Percentiles rank a stretch among this genome's conserved stretches.
Evolutionary conservation across 2,329 filamentous ascomycete genomes (phyloP).

Genomic region (Beauveria rudraprayagi): DNA sequence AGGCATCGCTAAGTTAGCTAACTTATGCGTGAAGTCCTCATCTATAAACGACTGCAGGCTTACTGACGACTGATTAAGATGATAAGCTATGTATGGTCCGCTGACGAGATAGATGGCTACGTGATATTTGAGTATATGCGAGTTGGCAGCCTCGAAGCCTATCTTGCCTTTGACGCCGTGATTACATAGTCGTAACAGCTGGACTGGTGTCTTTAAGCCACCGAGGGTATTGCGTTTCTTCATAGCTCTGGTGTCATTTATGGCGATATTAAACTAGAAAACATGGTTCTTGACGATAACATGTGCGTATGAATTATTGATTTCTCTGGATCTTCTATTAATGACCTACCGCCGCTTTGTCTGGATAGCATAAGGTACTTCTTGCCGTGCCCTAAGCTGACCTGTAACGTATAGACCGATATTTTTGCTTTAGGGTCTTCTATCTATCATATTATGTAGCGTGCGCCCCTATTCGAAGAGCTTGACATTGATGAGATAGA

Average conservation of each 20-base stretch:
- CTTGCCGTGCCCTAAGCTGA: background rate
- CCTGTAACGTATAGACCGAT: background rate
- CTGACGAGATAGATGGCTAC: background rate
- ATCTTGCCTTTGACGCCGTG: background rate
- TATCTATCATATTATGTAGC: background rate
- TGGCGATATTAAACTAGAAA: background rate
- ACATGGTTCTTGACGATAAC: background rate
- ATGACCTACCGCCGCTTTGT: background rate
- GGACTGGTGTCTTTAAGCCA: background rate
- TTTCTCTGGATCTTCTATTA: background rate
- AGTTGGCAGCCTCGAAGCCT: background rate
- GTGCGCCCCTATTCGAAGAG: background rate
- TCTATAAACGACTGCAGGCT: background rate
- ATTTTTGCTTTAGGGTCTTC: background rate
- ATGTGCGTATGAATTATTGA: background rate
- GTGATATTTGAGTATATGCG: background rate
- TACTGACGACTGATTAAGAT: background rate
- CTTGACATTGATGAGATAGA: background rate
- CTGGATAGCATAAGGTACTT: background rate
- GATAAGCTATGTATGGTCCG: background rate
- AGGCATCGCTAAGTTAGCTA: background rate
- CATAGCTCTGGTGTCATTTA: background rate
- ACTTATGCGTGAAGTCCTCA: background rate
- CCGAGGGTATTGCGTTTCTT: background rate
- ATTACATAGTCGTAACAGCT: background rate